Base-by-base conservation (phyloP, 2,329 filamentous ascomycete species). In the Venturia asperata region DNA sequence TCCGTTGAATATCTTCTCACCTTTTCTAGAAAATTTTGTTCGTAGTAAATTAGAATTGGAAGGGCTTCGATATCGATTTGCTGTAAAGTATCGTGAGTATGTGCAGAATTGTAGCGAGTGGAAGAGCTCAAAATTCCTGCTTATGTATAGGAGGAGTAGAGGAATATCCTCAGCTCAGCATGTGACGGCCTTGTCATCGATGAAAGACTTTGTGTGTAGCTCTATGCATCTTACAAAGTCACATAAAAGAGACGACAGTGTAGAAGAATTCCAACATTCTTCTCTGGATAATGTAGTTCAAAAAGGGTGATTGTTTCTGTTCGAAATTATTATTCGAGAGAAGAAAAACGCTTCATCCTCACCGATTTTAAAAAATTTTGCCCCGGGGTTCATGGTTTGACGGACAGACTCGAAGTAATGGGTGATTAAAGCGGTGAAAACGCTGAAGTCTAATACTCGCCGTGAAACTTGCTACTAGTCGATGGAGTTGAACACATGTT, bases 341-440 rank as follows among this genome's bases (percentile, higher is more conserved):
- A 19, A n/a, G n/a, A n/a, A n/a, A n/a, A n/a, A n/a, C n/a, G n/a
- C n/a, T n/a, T n/a, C n/a, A n/a, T n/a, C n/a, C n/a, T n/a, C n/a
- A n/a, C n/a, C n/a, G n/a, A n/a, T n/a, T n/a, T n/a, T n/a, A n/a
- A n/a, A n/a, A n/a, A n/a, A n/a, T n/a, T n/a, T n/a, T n/a, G n/a
- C n/a, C n/a, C 75, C 67, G 3, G 78, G 74, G 70, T 81, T 81
- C 80, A 84, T 82, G 72, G 79, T 75, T 3, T 69, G 69, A 47
- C 79, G 79, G 43, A 85, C 83, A 3, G 81, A 79, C 64, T 85
- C 76, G 72, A 77, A 81, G 75, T 85, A 86, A 69, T 79, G 81
- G 0, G 84, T 78, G 0, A 82, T 84, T 0, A 81, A 83, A 5
- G 76, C 81, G 0, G 83, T 71, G 1, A 83, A 83, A 67, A 86